A percentile compares a stretch with the other conserved stretches of the same genome.
These are phyloP conservation scores for Daldinia sp. DNA, from an alignment of 2,329 filamentous ascomycete genomes.

Conservation along the genomic window DNA sequence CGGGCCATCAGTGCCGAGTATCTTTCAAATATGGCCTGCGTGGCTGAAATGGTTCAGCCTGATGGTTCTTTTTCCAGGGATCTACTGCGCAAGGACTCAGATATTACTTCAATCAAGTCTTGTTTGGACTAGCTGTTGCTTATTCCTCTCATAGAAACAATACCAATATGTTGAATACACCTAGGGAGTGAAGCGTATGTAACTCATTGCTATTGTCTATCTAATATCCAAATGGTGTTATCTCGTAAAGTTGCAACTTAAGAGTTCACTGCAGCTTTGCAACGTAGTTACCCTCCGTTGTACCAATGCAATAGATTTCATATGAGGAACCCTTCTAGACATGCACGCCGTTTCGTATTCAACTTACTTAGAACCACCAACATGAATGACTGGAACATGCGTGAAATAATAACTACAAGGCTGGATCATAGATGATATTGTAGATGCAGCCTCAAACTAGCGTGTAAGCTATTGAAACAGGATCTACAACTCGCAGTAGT, in stretches of 20 bases:
- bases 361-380: not conserved
- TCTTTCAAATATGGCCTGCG: not conserved
- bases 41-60: conserved; percentile 3
- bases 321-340: not conserved
- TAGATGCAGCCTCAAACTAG: conserved; percentile 27
- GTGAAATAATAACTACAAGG: conserved; percentile 31
- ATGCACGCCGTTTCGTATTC: not conserved
- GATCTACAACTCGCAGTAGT: conserved; percentile 33
- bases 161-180: not conserved
- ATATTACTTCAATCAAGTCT: not conserved
- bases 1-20: not conserved
- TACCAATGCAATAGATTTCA: not conserved
- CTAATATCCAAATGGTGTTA: not conserved
- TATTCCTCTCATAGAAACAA: not conserved
- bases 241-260: not conserved
- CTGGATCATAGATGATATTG: conserved; percentile 30
- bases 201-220: no score
- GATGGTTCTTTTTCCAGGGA: not conserved
- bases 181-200: not conserved
- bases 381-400: conserved; percentile 4
- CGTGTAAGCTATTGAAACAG: conserved; percentile 33
- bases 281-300: not conserved
- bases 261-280: not conserved
- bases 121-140: not conserved
- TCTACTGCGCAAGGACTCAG: not conserved